phyloP scores from a whole-genome alignment of 2,329 filamentous ascomycete species.

The Neonectria faginata region DNA sequence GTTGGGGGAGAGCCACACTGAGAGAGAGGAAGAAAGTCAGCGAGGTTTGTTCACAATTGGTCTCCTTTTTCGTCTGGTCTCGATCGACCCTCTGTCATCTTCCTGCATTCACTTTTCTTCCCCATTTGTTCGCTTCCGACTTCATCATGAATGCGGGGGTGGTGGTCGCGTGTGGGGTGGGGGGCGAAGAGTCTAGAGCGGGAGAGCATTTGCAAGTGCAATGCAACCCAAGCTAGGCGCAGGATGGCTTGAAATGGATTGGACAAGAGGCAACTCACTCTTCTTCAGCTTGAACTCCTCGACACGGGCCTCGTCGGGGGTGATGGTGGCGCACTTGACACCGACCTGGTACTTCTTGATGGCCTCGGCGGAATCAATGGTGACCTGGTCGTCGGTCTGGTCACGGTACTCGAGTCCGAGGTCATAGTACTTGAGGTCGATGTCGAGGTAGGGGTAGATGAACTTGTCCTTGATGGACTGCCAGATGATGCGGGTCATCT shows the following conservation, averaged over 20 bases:
- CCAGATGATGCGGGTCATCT: constrained; percentile 99
- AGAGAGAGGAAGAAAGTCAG: constrained; percentile 36
- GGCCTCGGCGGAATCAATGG: constrained; percentile 91
- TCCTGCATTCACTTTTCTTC: constrained; percentile 31
- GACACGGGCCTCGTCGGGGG: constrained; percentile 94
- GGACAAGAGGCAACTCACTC: constrained; percentile 68
- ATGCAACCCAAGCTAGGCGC: constrained; percentile 28
- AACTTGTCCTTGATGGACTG: constrained; percentile 99
- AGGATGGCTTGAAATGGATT: background rate
- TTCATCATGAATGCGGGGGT: constrained; percentile 42
- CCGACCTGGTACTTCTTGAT: constrained; percentile 99
- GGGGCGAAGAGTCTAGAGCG: background rate
- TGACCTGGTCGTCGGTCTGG: constrained; percentile 96
- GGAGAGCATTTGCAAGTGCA: constrained; percentile 28
- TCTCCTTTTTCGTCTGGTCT: constrained; percentile 3
- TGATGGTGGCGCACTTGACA: constrained; percentile 99
- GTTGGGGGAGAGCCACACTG: constrained; percentile 99
- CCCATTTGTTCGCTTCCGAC: constrained; percentile 15
- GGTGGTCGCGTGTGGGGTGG: constrained; percentile 2
- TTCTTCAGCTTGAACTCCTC: constrained; percentile 99
- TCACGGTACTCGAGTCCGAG: constrained; percentile 94
- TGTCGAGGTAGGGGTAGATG: constrained; percentile 94
- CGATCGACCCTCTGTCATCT: constrained; percentile 1
- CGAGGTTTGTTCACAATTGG: constrained; percentile 25
- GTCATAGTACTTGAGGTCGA: constrained; percentile 99